A percentile compares a stretch with the other conserved stretches of the same genome.
Evolutionary conservation across 2,329 filamentous ascomycete species (phyloP).

Genomic region (Colletotrichum karsti): DNA sequence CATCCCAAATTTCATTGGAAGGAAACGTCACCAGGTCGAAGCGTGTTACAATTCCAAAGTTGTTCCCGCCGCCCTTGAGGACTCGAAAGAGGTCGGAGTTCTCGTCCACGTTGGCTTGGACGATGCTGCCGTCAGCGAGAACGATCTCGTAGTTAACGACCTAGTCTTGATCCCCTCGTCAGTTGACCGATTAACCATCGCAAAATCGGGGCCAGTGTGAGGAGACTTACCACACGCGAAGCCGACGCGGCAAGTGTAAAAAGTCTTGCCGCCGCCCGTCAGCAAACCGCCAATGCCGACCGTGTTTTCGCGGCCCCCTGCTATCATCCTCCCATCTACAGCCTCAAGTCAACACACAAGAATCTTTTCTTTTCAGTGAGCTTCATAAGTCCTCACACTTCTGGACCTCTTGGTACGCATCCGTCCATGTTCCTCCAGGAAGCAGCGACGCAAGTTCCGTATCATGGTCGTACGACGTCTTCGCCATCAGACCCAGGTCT

Average conservation of each 20-base stretch:
- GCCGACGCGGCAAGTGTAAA: constrained; percentile 35
- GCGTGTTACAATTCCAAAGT: constrained; percentile 50
- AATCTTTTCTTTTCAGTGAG: neutral
- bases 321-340: neutral
- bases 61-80: constrained; percentile 55
- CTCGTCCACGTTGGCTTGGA: constrained; percentile 41
- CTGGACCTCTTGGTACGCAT: neutral
- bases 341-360: neutral
- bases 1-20: neutral
- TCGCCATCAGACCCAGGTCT: constrained; percentile 34
- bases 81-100: constrained; percentile 53
- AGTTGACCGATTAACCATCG: neutral
- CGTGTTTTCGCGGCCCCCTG: constrained; percentile 11
- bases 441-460: neutral
- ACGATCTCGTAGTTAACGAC: constrained; percentile 32
- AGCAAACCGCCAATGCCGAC: constrained; percentile 40
- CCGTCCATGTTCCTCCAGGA: neutral
- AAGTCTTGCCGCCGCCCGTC: constrained; percentile 35
- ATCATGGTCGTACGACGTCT: neutral
- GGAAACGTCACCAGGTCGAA: constrained; percentile 27
- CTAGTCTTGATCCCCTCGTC: neutral
- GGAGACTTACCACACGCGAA: neutral
- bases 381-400: neutral
- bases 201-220: too few relatives aligned
- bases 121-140: constrained; percentile 48